These are phyloP conservation scores for Suillus paluster DNA, from an alignment of 768 basidiomycete genomes.

Conservation along the genomic window DNA sequence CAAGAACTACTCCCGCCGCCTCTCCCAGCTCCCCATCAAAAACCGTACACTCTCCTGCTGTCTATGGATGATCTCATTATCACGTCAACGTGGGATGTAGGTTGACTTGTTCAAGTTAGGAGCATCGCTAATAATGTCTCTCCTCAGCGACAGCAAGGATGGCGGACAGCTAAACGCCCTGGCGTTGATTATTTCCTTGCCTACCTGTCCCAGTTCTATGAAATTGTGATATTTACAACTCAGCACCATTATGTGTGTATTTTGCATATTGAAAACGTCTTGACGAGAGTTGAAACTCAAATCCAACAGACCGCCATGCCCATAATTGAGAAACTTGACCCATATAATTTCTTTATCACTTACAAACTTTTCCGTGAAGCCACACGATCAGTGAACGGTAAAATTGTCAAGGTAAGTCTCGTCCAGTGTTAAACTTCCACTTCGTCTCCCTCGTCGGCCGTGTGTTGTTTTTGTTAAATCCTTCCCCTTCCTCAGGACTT, in stretches of 20 bases:
- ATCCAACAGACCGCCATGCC: conserved; percentile 78
- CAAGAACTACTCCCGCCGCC: conserved; percentile 89
- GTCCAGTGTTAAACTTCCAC: not conserved
- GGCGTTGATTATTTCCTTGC: conserved; percentile 98
- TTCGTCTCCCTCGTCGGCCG: too few species aligned
- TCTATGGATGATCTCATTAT: conserved; percentile 93
- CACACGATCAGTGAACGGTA: conserved; percentile 81
- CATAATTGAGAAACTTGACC: conserved; percentile 91
- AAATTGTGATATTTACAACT: conserved; percentile 94
- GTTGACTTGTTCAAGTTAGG: conserved; percentile 37
- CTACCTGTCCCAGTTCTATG: conserved; percentile 97
- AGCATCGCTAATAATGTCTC: not conserved
- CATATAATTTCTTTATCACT: conserved; percentile 85
- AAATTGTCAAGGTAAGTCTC: conserved; percentile 76
- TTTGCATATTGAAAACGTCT: not conserved
- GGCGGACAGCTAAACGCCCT: conserved; percentile 97
- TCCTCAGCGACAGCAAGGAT: conserved; percentile 84
- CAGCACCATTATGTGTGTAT: conserved; percentile 86
- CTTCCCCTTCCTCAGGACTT: conserved; percentile 61
- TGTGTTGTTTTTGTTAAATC: not conserved
- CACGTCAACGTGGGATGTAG: conserved; percentile 93
- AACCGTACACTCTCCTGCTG: conserved; percentile 90
- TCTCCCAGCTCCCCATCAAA: conserved; percentile 78
- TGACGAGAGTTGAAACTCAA: conserved; percentile 8
- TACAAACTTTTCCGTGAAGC: conserved; percentile 94